Conservation (phyloP, 176 grass and related monocot species). For the Phragmites australis region DNA sequence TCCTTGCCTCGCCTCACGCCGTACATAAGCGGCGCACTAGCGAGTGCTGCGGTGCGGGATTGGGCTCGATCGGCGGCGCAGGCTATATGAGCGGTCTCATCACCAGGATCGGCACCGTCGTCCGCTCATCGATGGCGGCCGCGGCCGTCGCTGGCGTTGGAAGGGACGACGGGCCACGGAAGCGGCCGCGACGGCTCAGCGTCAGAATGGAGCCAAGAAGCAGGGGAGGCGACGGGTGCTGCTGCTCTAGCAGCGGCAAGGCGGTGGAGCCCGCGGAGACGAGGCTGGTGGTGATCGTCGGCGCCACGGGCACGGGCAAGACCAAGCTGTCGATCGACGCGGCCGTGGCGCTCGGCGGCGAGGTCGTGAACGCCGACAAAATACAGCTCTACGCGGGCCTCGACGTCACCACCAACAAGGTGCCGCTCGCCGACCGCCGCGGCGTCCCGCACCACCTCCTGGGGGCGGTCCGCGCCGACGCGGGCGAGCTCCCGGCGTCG, state of each 20-base stretch:
- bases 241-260: conserved; percentile 12
- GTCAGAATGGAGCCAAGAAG: conserved; percentile 21
- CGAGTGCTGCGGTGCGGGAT: background rate
- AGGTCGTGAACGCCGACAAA: conserved; percentile 91
- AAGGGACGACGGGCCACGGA: background rate
- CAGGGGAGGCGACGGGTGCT: background rate
- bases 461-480: conserved; percentile 50
- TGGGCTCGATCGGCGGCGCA: background rate
- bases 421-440: conserved; percentile 51
- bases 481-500: conserved; percentile 43
- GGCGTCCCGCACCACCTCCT: conserved; percentile 83
- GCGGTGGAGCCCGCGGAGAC: background rate
- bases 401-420: conserved; percentile 93
- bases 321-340: conserved; percentile 88
- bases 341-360: conserved; percentile 56
- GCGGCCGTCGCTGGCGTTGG: conserved; percentile 29
- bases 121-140: conserved; percentile 44
- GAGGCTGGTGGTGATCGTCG: conserved; percentile 68
- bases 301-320: conserved; percentile 87
- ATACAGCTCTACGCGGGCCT: conserved; percentile 84
- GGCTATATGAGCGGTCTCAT: conserved; percentile 48
- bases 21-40: background rate
- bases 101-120: conserved; percentile 15
- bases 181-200: conserved; percentile 9
- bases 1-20: background rate